A percentile compares a stretch with the other conserved stretches of the same genome.
Conservation (phyloP, 129 eudicot genomes). For the Helichrysum umbraculigerum region DNA sequence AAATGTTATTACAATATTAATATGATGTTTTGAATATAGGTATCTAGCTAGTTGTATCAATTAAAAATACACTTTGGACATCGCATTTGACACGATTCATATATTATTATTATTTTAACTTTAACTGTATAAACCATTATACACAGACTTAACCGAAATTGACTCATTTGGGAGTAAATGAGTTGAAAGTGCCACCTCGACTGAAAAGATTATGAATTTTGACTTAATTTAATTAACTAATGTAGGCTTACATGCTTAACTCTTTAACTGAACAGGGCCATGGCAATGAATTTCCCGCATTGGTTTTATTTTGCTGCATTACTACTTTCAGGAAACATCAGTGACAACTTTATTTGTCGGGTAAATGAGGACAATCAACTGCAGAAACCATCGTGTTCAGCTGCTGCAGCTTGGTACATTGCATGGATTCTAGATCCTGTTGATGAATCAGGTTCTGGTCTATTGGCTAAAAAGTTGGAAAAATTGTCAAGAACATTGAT, state of each 20-base stretch:
- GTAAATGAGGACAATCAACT: conserved; percentile 19
- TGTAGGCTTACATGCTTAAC: neutral
- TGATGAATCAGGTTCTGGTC: conserved; percentile 32
- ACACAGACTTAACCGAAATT: neutral
- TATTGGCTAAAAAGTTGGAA: conserved; percentile 38
- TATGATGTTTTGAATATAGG: neutral
- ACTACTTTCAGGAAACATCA: conserved; percentile 36
- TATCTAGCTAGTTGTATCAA: neutral
- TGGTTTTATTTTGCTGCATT: conserved; percentile 65
- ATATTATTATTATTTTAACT: neutral
- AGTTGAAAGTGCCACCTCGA: neutral
- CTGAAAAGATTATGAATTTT: neutral
- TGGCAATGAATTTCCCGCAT: conserved; percentile 60
- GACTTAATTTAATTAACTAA: neutral
- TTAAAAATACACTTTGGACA: neutral
- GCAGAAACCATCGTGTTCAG: conserved; percentile 36
- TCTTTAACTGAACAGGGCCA: conserved; percentile 50
- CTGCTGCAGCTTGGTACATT: conserved; percentile 64
- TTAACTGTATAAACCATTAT: neutral
- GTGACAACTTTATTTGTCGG: conserved; percentile 20
- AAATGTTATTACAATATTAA: neutral
- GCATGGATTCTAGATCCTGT: conserved; percentile 71
- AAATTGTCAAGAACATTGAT: conserved; percentile 42
- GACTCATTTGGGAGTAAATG: neutral
- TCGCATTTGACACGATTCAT: neutral